Evolutionary conservation across 2,329 filamentous ascomycete species (phyloP), one percentile per base, ranked within the genome.

Genomic region (Talaromyces pinophilus): DNA sequence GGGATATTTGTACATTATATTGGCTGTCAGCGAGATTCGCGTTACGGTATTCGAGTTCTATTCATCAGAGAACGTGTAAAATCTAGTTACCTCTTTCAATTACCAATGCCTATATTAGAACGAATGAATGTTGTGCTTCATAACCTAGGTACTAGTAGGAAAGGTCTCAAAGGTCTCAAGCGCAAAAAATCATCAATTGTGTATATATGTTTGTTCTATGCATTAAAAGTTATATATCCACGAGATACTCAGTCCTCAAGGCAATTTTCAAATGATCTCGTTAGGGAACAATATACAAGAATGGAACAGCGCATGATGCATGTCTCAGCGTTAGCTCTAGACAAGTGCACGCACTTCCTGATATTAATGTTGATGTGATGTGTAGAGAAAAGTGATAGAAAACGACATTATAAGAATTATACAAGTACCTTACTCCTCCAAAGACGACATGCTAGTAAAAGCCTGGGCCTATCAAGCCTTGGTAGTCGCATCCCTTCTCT

Each of bases 401-500:
- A 44, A 59, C 5, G n/a, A 46, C 22, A 60, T 60, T 30, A 44
- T 28, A 10, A 13, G 42, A 60, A 46, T n/a, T 17, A 42, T 44
- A 40, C n/a, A 60, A 59, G 15, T 30, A 46, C 57, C 57, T 59
- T 44, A 44, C 38, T 44, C 57, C 57, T 30, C 38, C 33, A 22
- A 40, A 38, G n/a, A 57, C 19, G 33, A 8, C 10, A 38, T 40
- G 33, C 33, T 25, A 57, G 11, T 57, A 25, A 38, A 17, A 48
- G 40, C 52, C 28, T 35, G n/a, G 42, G 46, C 11, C 17, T 63
- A 44, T 63, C 42, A 67, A 38, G 61, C 61, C 54, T 78, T 79
- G 48, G 62, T 59, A 42, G 65, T 19, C 11, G 33, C 19, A 55
- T 72, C 69, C 59, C 77, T 76, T 71, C 74, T 78, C 83, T 96